phyloP scores from a whole-genome alignment of 2,329 filamentous ascomycete species.

The Fusarium sp. region DNA sequence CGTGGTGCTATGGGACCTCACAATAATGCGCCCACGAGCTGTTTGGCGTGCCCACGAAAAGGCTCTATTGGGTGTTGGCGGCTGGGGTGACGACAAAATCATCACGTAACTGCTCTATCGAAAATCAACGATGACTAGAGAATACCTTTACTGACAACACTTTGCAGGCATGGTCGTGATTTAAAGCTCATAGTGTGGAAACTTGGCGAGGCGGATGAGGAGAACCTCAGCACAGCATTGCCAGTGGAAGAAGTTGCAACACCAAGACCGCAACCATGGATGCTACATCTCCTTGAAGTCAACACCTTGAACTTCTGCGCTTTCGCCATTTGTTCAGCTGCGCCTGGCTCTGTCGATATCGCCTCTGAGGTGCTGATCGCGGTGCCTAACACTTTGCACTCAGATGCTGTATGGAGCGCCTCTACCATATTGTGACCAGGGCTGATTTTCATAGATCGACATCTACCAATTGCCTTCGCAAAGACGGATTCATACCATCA shows the following conservation, averaged over 20 bases:
- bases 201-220: constrained; percentile 68
- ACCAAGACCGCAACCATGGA: constrained; percentile 75
- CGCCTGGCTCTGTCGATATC: constrained; percentile 34
- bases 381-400: constrained; percentile 79
- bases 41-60: constrained; percentile 88
- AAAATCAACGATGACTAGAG: background rate
- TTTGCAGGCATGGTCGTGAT: constrained; percentile 83
- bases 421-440: background rate
- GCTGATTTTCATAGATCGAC: constrained; percentile 67
- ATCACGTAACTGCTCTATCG: constrained; percentile 74
- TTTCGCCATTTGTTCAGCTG: constrained; percentile 70
- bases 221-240: constrained; percentile 70
- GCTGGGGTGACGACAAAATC: constrained; percentile 76
- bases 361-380: constrained; percentile 70
- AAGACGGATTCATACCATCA: constrained; percentile 68
- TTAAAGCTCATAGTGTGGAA: constrained; percentile 89
- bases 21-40: constrained; percentile 80
- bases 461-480: constrained; percentile 85
- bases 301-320: constrained; percentile 97
- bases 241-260: constrained; percentile 71
- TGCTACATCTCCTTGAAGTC: constrained; percentile 84
- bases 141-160: background rate
- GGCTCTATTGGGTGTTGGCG: constrained; percentile 77
- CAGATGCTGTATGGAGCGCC: constrained; percentile 66
- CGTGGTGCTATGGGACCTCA: constrained; percentile 85